These are phyloP conservation scores for Aspergillus sp. DNA, from an alignment of 2,329 filamentous ascomycete species.

Conservation along the genomic window DNA sequence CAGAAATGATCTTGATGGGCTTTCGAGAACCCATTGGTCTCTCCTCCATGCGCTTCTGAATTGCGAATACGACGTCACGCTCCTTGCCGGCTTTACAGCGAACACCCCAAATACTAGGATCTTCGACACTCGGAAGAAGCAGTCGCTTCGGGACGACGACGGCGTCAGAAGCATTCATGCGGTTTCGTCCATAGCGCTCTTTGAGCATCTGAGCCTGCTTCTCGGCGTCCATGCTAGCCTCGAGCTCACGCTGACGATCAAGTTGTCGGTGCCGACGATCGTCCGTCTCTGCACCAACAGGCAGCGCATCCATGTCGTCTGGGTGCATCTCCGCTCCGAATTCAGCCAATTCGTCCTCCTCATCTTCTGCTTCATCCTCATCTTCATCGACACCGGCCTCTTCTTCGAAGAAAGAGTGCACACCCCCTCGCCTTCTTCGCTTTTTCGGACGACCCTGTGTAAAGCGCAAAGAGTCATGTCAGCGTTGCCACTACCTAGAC, in stretches of 20 bases:
- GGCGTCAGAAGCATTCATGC: slow-evolving; percentile 63
- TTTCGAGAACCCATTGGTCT: slow-evolving; percentile 67
- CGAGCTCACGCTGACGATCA: slow-evolving; percentile 83
- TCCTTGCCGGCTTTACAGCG: slow-evolving; percentile 95
- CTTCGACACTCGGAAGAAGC: slow-evolving; percentile 85
- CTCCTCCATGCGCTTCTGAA: slow-evolving; percentile 86
- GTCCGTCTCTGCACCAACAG: slow-evolving; percentile 72
- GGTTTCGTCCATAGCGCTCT: slow-evolving; percentile 80
- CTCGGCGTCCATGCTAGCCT: slow-evolving; percentile 85
- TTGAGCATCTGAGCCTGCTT: slow-evolving; percentile 83
- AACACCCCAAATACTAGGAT: slow-evolving; percentile 93
- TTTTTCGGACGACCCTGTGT: slow-evolving; percentile 68
- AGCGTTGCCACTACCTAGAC: slow-evolving; percentile 2
- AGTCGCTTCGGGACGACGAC: slow-evolving; percentile 78
- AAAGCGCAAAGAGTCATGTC: slow-evolving; percentile 6
- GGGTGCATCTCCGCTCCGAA: slow-evolving; percentile 88
- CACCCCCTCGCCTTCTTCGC: slow-evolving; percentile 65
- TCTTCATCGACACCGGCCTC: slow-evolving; percentile 97
- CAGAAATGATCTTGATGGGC: slow-evolving; percentile 77
- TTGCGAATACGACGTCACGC: slow-evolving; percentile 78
- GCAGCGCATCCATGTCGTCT: slow-evolving; percentile 76
- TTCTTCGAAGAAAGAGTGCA: slow-evolving; percentile 90
- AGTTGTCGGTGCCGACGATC: slow-evolving; percentile 91
- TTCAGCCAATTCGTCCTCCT: slow-evolving; percentile 79
- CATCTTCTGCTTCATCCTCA: slow-evolving; percentile 82